A percentile compares a stretch with the other conserved stretches of the same genome.
phyloP scores from a whole-genome alignment of 2,329 filamentous ascomycete genomes.

The Neonectria neomacrospora region DNA sequence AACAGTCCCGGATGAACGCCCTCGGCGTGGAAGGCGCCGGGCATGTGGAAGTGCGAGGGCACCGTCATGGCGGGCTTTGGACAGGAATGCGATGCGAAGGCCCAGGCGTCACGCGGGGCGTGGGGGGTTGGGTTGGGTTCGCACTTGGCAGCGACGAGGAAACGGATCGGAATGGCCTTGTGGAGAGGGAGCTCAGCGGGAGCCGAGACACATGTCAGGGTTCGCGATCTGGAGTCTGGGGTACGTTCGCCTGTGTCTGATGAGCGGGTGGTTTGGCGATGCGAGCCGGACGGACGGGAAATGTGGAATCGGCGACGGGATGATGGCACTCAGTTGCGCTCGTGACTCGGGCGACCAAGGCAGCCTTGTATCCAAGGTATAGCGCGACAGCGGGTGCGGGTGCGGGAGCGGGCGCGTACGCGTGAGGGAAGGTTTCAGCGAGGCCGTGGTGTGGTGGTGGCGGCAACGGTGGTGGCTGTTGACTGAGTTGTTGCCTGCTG shows the following conservation, averaged over 20 bases:
- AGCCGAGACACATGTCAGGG: conserved; percentile 45
- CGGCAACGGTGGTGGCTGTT: not conserved
- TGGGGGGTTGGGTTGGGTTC: conserved; percentile 1
- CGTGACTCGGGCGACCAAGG: conserved; percentile 3
- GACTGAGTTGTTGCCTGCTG: not conserved
- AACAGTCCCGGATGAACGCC: conserved; percentile 59
- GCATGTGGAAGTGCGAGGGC: conserved; percentile 50
- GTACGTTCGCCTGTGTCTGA: not conserved
- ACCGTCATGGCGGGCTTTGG: conserved; percentile 41
- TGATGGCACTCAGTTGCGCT: not conserved
- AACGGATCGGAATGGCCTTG: conserved; percentile 28
- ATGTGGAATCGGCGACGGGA: not conserved
- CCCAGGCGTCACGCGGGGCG: conserved; percentile 12
- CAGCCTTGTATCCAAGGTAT: not conserved
- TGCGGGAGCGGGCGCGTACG: not conserved
- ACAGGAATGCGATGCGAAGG: conserved; percentile 19
- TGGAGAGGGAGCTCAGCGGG: conserved; percentile 34
- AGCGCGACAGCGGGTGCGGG: not conserved
- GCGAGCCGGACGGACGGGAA: conserved; percentile 2
- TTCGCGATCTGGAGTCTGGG: conserved; percentile 12
- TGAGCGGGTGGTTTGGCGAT: not conserved
- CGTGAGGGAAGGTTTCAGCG: conserved; percentile 2
- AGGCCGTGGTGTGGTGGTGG: not conserved
- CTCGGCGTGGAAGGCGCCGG: conserved; percentile 49
- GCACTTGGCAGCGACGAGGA: conserved; percentile 8